Conservation (phyloP, 768 basidiomycete species). For the Tricholoma furcatifolium region DNA sequence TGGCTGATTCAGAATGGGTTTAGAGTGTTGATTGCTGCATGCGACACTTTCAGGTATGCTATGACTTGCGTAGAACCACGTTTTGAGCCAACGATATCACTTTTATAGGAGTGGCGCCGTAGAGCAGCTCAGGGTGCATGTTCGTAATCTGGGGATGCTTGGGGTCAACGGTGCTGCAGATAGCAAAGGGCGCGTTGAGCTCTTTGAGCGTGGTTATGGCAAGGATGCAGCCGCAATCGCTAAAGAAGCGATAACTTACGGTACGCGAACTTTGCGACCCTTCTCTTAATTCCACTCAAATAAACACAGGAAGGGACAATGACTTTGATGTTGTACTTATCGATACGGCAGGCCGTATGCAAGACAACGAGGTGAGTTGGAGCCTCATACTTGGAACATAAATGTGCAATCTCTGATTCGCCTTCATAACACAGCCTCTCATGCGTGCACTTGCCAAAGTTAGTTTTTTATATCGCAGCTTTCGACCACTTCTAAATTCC, state of each 20-base stretch:
- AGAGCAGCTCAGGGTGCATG: conserved; percentile 96
- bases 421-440: conserved; percentile 58
- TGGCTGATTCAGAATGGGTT: conserved; percentile 97
- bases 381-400: background rate
- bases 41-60: conserved; percentile 89
- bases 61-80: background rate
- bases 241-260: conserved; percentile 89
- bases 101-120: conserved; percentile 84
- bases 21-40: conserved; percentile 94
- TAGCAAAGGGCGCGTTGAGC: conserved; percentile 80
- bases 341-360: conserved; percentile 98
- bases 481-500: background rate
- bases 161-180: conserved; percentile 63
- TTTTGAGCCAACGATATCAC: background rate
- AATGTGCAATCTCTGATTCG: background rate
- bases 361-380: conserved; percentile 87
- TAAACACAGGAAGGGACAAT: conserved; percentile 70
- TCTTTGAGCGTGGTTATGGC: conserved; percentile 96
- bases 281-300: background rate
- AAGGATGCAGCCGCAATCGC: conserved; percentile 99
- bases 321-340: conserved; percentile 96
- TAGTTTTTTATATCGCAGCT: conserved; percentile 8
- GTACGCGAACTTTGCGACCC: conserved; percentile 38
- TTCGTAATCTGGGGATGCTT: conserved; percentile 89
- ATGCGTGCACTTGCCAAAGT: conserved; percentile 99